phyloP scores from a whole-genome alignment of 768 basidiomycete genomes.

The Nidularia pulvinata region DNA sequence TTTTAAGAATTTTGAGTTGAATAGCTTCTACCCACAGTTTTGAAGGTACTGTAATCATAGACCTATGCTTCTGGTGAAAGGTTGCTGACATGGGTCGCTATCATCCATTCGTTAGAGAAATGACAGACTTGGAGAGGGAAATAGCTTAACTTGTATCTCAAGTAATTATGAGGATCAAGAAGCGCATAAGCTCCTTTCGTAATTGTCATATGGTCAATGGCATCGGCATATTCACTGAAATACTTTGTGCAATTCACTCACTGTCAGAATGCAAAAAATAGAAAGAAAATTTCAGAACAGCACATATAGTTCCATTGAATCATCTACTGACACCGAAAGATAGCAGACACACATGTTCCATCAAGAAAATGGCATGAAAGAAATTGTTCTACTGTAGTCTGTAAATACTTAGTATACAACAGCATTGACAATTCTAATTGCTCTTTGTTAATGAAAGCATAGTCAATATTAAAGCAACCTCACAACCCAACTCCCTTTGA shows the following conservation, averaged over 20 bases:
- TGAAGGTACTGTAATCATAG: constrained; percentile 23
- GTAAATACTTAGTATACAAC: not conserved
- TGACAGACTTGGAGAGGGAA: not conserved
- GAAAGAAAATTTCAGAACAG: not conserved
- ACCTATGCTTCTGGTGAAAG: constrained; percentile 39
- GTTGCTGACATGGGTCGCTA: constrained; percentile 42
- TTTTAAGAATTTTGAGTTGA: constrained; percentile 31
- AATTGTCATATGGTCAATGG: constrained; percentile 39
- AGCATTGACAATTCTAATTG: too few relatives aligned
- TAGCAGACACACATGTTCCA: constrained; percentile 42
- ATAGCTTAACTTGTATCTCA: constrained; percentile 41
- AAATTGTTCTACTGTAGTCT: constrained; percentile 47
- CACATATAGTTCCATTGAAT: constrained; percentile 43
- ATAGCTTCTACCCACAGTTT: constrained; percentile 35
- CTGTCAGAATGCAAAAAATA: not conserved
- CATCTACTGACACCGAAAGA: constrained; percentile 32
- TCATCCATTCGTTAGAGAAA: not conserved
- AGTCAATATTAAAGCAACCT: constrained; percentile 39
- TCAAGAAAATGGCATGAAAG: constrained; percentile 47
- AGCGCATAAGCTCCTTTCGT: constrained; percentile 39
- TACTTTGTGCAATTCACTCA: constrained; percentile 29
- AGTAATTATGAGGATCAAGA: constrained; percentile 46
- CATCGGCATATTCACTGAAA: constrained; percentile 39
- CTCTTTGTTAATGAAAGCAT: constrained; percentile 49
- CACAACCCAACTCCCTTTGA: constrained; percentile 36